Conservation (phyloP, 257 asterid species). For the Lycium ferocissimum region DNA sequence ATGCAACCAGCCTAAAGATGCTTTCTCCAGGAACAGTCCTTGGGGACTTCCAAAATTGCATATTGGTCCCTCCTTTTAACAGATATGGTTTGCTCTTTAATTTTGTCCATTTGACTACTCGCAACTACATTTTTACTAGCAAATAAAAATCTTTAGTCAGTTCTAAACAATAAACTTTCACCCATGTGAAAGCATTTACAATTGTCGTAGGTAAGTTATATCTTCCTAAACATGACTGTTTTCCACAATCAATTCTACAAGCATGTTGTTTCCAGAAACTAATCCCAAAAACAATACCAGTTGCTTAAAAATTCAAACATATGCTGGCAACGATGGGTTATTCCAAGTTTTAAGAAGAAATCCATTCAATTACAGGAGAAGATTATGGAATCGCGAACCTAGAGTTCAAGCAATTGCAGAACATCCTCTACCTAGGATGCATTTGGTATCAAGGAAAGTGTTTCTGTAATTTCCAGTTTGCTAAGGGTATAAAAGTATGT, state of each 20-base stretch:
- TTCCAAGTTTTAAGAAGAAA: constrained; percentile 11
- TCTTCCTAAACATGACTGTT: constrained; percentile 4
- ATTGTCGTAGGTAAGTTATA: background rate
- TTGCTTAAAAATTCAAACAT: background rate
- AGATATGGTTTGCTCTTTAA: background rate
- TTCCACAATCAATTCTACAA: constrained; percentile 1
- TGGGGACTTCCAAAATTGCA: background rate
- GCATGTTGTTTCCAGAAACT: background rate
- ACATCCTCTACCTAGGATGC: constrained; percentile 17
- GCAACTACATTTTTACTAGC: background rate
- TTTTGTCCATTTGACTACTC: background rate
- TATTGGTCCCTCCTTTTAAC: background rate
- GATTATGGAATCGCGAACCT: background rate
- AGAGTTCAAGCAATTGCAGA: constrained; percentile 14
- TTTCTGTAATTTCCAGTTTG: background rate
- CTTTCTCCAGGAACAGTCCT: constrained; percentile 3
- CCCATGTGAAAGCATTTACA: background rate
- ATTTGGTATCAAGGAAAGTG: background rate
- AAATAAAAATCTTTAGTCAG: constrained; percentile 14
- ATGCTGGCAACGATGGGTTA: constrained; percentile 7
- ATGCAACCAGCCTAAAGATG: background rate
- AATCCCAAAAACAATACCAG: background rate
- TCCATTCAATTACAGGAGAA: background rate
- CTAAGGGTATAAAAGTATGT: constrained; percentile 18
- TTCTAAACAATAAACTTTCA: background rate